phyloP scores from a whole-genome alignment of 2,329 filamentous ascomycete species.

The Talaromyces sp. region DNA sequence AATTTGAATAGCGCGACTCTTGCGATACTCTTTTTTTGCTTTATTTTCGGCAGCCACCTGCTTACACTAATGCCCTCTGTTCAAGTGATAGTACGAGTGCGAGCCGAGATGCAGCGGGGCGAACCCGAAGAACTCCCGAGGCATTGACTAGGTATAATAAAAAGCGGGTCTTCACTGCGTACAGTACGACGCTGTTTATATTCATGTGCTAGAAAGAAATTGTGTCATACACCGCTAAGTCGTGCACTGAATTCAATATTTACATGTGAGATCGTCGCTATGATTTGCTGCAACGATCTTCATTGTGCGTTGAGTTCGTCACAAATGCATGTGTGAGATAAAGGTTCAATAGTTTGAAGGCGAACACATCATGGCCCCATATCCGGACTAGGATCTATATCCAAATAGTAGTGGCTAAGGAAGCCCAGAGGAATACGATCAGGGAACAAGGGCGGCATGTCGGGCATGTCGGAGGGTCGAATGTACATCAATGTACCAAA shows the following conservation, averaged over 20 bases:
- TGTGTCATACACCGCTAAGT: neutral
- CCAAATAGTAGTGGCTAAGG: conserved; percentile 12
- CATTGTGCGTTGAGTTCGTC: conserved; percentile 1
- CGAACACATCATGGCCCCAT: conserved; percentile 9
- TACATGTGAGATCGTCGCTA: conserved; percentile 12
- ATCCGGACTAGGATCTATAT: conserved; percentile 15
- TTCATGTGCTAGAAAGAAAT: neutral
- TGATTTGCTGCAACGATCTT: conserved; percentile 2
- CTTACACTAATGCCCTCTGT: too few species aligned
- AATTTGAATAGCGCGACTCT: too few species aligned
- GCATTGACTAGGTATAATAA: too few species aligned
- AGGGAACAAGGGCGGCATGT: neutral
- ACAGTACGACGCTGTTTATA: neutral
- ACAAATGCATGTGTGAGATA: neutral
- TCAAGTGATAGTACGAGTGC: too few species aligned
- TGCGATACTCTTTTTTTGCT: too few species aligned
- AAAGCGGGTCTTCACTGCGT: neutral
- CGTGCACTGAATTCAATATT: neutral
- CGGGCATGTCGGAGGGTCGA: conserved; percentile 1
- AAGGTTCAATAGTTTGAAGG: neutral
- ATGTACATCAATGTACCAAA: conserved; percentile 23
- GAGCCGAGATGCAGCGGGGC: too few species aligned
- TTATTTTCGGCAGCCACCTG: too few species aligned
- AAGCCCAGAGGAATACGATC: conserved; percentile 1
- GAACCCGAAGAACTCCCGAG: neutral